Conservation (phyloP, 106 monocot genomes). For the Dendrobium huoshanense region DNA sequence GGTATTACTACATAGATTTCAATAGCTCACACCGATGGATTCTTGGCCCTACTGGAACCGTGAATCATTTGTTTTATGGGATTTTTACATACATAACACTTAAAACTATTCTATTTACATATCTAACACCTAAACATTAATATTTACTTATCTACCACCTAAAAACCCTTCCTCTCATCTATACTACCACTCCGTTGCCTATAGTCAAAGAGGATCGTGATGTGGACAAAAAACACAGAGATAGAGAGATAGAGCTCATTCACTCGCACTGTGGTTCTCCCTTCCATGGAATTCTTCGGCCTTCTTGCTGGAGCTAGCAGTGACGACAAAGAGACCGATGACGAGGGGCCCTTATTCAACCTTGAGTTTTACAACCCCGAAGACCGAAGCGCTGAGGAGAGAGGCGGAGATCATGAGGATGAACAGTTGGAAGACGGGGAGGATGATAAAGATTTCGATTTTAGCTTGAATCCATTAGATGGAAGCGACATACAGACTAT, state of each 20-base stretch:
- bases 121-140: too few relatives aligned
- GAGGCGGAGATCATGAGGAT: neutral
- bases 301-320: slow-evolving; percentile 5
- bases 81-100: too few relatives aligned
- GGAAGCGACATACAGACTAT: neutral
- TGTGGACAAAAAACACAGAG: neutral
- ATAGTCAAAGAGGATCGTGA: neutral
- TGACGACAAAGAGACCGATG: slow-evolving; percentile 7
- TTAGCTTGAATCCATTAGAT: slow-evolving; percentile 13
- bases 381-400: neutral
- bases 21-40: slow-evolving; percentile 1
- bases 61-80: neutral
- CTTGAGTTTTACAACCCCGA: slow-evolving; percentile 38
- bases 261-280: slow-evolving; percentile 7
- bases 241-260: too few relatives aligned
- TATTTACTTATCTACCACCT: too few relatives aligned
- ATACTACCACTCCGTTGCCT: too few relatives aligned
- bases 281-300: slow-evolving; percentile 57
- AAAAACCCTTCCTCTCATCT: too few relatives aligned
- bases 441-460: slow-evolving; percentile 22
- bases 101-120: too few relatives aligned
- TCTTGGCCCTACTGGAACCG: neutral
- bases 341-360: slow-evolving; percentile 66
- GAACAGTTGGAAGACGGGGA: neutral
- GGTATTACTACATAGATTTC: neutral